phyloP scores from a whole-genome alignment of 768 basidiomycete species.

The Lactarius pseudohatsudake region DNA sequence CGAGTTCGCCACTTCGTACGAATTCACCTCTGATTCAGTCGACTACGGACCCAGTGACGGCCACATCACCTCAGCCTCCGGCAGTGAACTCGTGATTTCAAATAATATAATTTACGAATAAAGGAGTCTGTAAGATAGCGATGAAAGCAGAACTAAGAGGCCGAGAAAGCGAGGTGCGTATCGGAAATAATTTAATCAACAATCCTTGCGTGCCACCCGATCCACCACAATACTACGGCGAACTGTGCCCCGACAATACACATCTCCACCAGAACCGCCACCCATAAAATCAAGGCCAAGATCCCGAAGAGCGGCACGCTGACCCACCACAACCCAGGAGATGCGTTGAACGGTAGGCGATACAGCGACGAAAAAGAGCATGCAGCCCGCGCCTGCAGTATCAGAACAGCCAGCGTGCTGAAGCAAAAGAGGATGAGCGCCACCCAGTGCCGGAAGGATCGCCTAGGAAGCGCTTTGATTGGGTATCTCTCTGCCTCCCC shows the following conservation, averaged over 20 bases:
- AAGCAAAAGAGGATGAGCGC: conserved; percentile 55
- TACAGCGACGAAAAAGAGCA: conserved; percentile 53
- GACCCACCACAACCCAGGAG: conserved; percentile 62
- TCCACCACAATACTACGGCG: conserved; percentile 69
- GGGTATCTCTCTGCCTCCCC: conserved; percentile 70
- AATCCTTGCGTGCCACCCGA: conserved; percentile 65
- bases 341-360: conserved; percentile 56
- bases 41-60: conserved; percentile 9
- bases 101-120: conserved; percentile 27
- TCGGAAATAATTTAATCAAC: conserved; percentile 36
- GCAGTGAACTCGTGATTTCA: conserved; percentile 2
- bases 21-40: conserved; percentile 23
- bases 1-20: conserved; percentile 19
- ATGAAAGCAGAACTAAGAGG: conserved; percentile 11
- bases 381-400: conserved; percentile 61
- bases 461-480: conserved; percentile 55
- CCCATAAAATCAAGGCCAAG: conserved; percentile 65
- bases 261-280: conserved; percentile 59
- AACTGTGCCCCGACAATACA: conserved; percentile 57
- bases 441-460: conserved; percentile 69
- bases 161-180: conserved; percentile 2
- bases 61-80: conserved; percentile 8
- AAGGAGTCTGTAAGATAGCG: conserved; percentile 15
- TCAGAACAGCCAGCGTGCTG: conserved; percentile 46
- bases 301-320: conserved; percentile 63